Base-by-base conservation (phyloP, 2,329 filamentous ascomycete genomes). In the Fusarium dimerum region DNA sequence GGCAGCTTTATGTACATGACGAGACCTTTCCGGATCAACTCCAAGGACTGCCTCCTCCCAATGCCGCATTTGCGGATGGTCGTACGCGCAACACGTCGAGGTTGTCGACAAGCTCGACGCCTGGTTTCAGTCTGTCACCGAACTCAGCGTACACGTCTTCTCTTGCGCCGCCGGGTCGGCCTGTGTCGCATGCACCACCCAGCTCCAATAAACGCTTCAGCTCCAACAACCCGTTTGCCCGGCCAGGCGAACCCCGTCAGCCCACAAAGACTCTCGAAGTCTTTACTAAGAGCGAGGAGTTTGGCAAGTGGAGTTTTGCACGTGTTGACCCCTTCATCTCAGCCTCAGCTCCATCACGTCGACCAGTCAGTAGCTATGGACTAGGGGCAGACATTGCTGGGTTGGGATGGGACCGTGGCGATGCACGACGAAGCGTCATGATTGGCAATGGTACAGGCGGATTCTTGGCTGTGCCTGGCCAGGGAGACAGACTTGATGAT, bases 1-100 rank as follows among this genome's bases (percentile, higher is more conserved):
- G 80, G 36, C 83, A 86, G 18, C 81, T 97, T 8, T 97, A 95
- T 68, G 93, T 97, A 16, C 88, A 90, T 46, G 92, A 97, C 64
- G 83, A 88, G 26, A 79, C 83, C 45, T 96, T 97, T 68, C 86
- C 92, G 2, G 90, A 96, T 61, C 81, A 87, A 11, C 82, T 97
- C 6, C 80, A 92, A 41, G 78, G 77, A 13, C 78, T 93, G 7
- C 87, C 89, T 3, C 88, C 88, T 2, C 88, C 90, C 1, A 77
- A 67, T 43, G 67, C 68, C 13, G 60, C 64, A 40, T 70, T 71
- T 43, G 61, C 64, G 6, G 66, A 52, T 39, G 63, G 63, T 1
- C 65, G 71, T 30, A 52, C 57, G 30, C 64, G 68, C 39, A 73
- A 69, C 49, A 69, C 66, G 47, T 73, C 73, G 26, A 67, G 61